Conservation (phyloP, 2,329 filamentous ascomycete species). For the Conoideocrella luteorostrata region DNA sequence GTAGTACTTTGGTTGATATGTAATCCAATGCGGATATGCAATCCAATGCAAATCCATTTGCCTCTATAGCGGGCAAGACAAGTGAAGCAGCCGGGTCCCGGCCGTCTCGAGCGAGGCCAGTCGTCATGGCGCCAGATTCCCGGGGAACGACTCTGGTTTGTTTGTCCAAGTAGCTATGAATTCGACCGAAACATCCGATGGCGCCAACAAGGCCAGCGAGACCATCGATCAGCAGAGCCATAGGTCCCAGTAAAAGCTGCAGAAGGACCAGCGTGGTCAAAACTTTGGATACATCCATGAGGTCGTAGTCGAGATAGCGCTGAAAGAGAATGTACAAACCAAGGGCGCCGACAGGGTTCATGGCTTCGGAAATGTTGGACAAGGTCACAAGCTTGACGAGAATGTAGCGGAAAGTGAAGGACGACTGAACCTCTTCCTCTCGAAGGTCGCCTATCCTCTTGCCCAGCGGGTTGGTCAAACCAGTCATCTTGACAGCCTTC, state of each 20-base stretch:
- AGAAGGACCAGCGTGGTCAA: background rate
- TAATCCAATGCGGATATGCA: background rate
- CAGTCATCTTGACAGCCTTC: constrained; percentile 2
- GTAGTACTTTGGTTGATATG: background rate
- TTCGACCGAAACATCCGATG: background rate
- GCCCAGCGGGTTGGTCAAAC: constrained; percentile 10
- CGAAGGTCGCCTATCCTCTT: constrained; percentile 27
- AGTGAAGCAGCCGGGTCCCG: too few species aligned
- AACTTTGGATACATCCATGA: background rate
- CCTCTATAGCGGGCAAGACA: background rate
- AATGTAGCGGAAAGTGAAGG: constrained; percentile 11
- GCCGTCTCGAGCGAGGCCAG: background rate
- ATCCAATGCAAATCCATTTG: background rate
- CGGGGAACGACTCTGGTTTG: background rate
- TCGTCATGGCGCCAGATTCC: background rate
- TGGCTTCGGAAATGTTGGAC: background rate
- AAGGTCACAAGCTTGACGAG: background rate
- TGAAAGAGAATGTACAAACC: background rate
- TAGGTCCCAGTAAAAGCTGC: background rate
- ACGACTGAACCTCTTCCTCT: constrained; percentile 30
- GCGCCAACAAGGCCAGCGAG: background rate
- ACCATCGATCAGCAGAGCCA: background rate
- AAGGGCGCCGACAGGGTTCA: background rate
- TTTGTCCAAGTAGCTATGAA: background rate
- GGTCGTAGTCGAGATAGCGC: background rate